Evolutionary conservation across 177 flowering plant species (phyloP), one percentile per base, ranked within the genome.

Genomic region (Vitis hybrid): DNA sequence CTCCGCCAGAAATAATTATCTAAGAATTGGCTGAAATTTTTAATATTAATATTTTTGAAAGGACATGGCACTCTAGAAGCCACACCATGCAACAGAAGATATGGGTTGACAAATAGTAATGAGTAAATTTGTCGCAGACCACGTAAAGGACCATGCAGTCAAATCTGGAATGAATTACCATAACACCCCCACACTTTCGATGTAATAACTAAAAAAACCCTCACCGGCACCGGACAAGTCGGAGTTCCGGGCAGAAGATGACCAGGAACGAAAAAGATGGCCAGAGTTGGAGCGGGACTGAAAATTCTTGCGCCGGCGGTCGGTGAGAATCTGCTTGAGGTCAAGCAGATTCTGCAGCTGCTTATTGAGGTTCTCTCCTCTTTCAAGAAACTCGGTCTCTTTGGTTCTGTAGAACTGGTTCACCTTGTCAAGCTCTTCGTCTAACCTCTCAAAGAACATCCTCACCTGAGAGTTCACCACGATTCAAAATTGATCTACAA

Each of bases 381-480:
- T 87, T 70, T 87, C 94, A 0, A 88, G 24, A 63, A 92, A 85
- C 69, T 93, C 99, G 1, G 67, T 62, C 74, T 96, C 99, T 71
- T 80, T 91, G 0, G 60, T 67, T 62, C 61, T 80, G 81, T 93
- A 90, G 68, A 96, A 96, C 5, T 83, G 77, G 72, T 93, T 91
- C 73, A 92, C 98, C 65, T 96, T 96, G 65, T 85, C 81, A 1
- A 96, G 81, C 72, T 96, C 98, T 46, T 83, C 91, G 58, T 93
- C 95, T 75, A 96, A 75, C 55, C 62, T 79, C 75, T 82, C 85
- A 62, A 96, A 92, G 50, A 93, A 93, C 64, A 70, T 77, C 64
- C 68, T 85, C 57, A 91, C 86, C 98, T 92, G 60, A 6, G 18
- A 18, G 18, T 7, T 32, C 40, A 66, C 68, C 30, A 27, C 30